These are phyloP conservation scores for Aureobasidium musti DNA, from an alignment of 2,329 filamentous ascomycete genomes.

Conservation along the genomic window DNA sequence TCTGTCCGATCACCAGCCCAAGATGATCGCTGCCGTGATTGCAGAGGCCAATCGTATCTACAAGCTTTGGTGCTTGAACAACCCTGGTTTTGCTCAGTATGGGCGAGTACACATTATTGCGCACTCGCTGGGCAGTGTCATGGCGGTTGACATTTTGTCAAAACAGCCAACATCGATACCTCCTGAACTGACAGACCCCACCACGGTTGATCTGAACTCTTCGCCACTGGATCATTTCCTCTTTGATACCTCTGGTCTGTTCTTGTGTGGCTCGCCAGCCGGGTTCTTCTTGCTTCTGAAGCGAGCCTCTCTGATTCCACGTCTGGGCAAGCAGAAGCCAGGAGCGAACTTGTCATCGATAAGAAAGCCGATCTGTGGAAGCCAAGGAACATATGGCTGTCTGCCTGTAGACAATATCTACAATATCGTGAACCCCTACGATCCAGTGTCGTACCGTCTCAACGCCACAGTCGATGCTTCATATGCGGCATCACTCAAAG, in stretches of 20 bases:
- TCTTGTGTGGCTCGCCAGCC: conserved; percentile 84
- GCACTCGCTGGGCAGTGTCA: conserved; percentile 90
- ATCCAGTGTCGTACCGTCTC: conserved; percentile 85
- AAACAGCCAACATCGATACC: conserved; percentile 77
- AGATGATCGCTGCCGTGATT: conserved; percentile 88
- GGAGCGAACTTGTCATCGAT: conserved; percentile 60
- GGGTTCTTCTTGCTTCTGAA: conserved; percentile 93
- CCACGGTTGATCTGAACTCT: conserved; percentile 34
- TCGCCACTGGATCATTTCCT: conserved; percentile 64
- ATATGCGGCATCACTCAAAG: conserved; percentile 75
- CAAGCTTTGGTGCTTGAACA: conserved; percentile 89
- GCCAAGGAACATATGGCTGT: conserved; percentile 80
- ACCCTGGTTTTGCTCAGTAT: conserved; percentile 73
- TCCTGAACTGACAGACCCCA: conserved; percentile 41
- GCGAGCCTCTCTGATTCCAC: conserved; percentile 68
- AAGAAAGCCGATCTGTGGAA: conserved; percentile 65
- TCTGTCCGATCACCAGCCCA: conserved; percentile 91
- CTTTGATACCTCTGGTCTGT: conserved; percentile 87
- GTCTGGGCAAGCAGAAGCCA: conserved; percentile 73
- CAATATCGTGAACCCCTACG: conserved; percentile 78
- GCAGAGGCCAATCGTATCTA: conserved; percentile 95
- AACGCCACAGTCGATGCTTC: conserved; percentile 84
- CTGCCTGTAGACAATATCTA: conserved; percentile 94
- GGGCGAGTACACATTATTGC: conserved; percentile 90
- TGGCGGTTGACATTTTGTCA: conserved; percentile 89